A percentile compares a stretch with the other conserved stretches of the same genome.
These are phyloP conservation scores for Stenocarpella maydis DNA, from an alignment of 2,329 filamentous ascomycete species.

Conservation along the genomic window DNA sequence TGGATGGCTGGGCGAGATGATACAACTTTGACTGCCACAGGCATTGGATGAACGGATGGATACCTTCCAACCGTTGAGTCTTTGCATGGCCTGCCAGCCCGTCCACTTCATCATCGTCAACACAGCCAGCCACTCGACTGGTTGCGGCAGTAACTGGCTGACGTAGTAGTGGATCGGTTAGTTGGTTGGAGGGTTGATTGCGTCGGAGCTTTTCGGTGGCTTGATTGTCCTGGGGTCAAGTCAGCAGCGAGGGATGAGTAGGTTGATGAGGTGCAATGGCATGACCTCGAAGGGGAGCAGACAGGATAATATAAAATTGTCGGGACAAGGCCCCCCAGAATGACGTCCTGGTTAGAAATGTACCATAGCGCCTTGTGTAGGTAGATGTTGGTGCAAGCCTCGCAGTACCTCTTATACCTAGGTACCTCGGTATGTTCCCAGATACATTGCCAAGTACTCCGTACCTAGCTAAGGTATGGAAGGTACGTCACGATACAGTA, in stretches of 20 bases:
- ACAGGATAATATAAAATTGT: background rate
- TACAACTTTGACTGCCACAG: background rate
- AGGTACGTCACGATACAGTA: background rate
- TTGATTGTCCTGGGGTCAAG: too few relatives aligned
- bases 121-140: conserved; percentile 6
- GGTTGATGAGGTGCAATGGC: too few relatives aligned
- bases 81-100: background rate
- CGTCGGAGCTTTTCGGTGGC: too few relatives aligned
- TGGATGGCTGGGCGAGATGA: background rate
- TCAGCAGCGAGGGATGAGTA: too few relatives aligned
- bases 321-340: background rate
- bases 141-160: background rate
- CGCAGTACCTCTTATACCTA: background rate
- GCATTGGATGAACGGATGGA: background rate
- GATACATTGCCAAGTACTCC: background rate
- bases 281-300: background rate
- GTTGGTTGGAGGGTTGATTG: background rate
- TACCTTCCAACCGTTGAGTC: background rate
- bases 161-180: background rate
- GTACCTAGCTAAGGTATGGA: background rate
- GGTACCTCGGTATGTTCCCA: background rate
- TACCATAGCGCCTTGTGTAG: too few relatives aligned
- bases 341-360: background rate
- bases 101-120: background rate
- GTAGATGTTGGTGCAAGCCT: background rate